Evolutionary conservation across 164 flowering plant species (phyloP).

Genomic region (Brasenia schreberi): DNA sequence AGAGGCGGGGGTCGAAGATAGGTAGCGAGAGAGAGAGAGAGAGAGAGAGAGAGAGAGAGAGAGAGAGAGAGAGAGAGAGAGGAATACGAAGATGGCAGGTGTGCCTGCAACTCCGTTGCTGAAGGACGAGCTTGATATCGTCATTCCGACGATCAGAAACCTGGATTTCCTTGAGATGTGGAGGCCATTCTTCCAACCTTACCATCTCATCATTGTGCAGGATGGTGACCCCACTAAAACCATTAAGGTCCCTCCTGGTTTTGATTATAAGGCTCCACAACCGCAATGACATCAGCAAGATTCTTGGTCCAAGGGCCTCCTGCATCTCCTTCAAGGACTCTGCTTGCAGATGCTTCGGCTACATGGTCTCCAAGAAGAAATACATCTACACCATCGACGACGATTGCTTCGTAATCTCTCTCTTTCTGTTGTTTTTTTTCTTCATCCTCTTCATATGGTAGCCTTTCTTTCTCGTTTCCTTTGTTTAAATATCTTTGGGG

Average conservation of each 20-base stretch:
- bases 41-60: background rate
- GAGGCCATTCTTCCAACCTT: constrained; percentile 66
- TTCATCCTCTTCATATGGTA: background rate
- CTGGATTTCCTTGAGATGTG: constrained; percentile 82
- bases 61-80: constrained; percentile 2
- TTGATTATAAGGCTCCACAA: too few relatives aligned
- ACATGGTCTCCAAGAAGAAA: constrained; percentile 83
- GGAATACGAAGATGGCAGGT: constrained; percentile 3
- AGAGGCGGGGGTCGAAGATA: too few relatives aligned
- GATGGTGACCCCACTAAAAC: constrained; percentile 68
- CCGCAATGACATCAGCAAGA: constrained; percentile 58
- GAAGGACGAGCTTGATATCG: constrained; percentile 77
- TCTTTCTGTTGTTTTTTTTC: background rate
- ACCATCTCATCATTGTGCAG: constrained; percentile 76
- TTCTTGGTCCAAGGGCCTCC: constrained; percentile 47
- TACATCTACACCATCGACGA: constrained; percentile 85
- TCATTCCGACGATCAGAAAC: constrained; percentile 74
- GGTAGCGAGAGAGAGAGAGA: background rate
- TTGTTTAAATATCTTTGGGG: background rate
- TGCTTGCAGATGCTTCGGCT: constrained; percentile 82
- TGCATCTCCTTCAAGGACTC: constrained; percentile 95
- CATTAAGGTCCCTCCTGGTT: too few relatives aligned
- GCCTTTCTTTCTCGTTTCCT: background rate
- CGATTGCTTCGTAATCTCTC: constrained; percentile 58
- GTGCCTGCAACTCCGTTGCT: constrained; percentile 29